phyloP scores from a whole-genome alignment of 306 rosid species.

The Senna siamea region DNA sequence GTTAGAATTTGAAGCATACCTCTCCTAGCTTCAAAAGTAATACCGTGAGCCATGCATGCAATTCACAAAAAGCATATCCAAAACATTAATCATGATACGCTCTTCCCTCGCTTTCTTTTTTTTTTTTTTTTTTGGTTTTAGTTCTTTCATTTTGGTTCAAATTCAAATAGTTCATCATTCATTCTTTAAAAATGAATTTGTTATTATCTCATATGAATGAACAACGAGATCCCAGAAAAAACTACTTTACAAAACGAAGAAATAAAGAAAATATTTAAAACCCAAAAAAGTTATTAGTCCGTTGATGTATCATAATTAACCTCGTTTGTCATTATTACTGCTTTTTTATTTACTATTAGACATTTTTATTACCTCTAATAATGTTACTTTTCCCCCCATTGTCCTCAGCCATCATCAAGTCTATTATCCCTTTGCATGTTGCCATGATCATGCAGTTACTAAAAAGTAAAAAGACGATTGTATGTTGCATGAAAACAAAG shows the following conservation, averaged over 20 bases:
- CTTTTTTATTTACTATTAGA: neutral
- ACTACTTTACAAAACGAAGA: neutral
- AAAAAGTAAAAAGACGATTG: neutral
- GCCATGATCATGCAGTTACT: neutral
- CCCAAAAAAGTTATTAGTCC: slow-evolving; percentile 19
- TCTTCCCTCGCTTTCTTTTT: neutral
- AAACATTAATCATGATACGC: slow-evolving; percentile 21
- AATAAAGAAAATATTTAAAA: neutral
- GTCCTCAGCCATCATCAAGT: neutral
- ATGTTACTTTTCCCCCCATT: neutral
- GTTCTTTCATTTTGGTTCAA: neutral
- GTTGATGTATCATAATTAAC: slow-evolving; percentile 31
- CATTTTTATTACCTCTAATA: neutral
- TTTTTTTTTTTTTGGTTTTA: neutral
- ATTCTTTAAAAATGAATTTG: neutral
- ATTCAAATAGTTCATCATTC: slow-evolving; percentile 8
- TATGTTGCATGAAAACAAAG: neutral
- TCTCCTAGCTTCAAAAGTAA: neutral
- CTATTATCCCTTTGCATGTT: slow-evolving; percentile 5
- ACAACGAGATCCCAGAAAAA: neutral
- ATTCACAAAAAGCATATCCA: slow-evolving; percentile 7
- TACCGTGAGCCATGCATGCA: neutral
- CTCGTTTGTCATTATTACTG: slow-evolving; percentile 8
- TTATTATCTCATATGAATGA: neutral
- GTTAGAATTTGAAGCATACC: neutral